Evolutionary conservation across 768 basidiomycete genomes (phyloP).

Genomic region (Baorangia bicolor): DNA sequence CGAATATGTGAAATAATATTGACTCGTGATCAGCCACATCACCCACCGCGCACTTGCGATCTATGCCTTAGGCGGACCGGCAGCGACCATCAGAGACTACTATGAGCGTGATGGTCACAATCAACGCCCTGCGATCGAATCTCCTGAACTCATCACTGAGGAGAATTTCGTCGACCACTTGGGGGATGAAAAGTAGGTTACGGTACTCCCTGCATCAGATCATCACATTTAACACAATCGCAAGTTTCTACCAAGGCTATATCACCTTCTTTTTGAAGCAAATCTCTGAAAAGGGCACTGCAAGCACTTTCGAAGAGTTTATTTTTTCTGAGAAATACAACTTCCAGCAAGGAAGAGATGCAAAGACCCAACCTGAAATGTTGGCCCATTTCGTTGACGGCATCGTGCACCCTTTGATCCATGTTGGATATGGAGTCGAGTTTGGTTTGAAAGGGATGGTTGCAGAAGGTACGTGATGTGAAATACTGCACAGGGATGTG

Average conservation of each 20-base stretch:
- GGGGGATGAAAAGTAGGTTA: constrained; percentile 25
- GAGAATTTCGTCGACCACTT: constrained; percentile 26
- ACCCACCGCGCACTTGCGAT: constrained; percentile 31
- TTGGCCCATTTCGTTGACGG: constrained; percentile 47
- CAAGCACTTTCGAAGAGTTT: constrained; percentile 25
- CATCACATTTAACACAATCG: too few species aligned
- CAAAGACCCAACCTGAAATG: constrained; percentile 45
- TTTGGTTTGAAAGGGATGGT: constrained; percentile 61
- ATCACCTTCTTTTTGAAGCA: constrained; percentile 25
- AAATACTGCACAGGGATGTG: not conserved
- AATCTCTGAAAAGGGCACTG: constrained; percentile 17
- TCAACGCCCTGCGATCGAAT: constrained; percentile 25
- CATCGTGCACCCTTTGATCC: constrained; percentile 62
- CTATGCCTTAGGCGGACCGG: constrained; percentile 28
- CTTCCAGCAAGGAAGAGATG: constrained; percentile 13
- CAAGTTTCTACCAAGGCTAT: constrained; percentile 31
- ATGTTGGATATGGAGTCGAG: constrained; percentile 60
- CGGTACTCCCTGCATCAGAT: not conserved
- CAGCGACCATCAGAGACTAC: constrained; percentile 22
- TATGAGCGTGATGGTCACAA: constrained; percentile 20
- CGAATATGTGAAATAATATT: not conserved
- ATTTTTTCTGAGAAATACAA: constrained; percentile 33
- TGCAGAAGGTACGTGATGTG: constrained; percentile 49
- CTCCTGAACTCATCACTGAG: constrained; percentile 26
- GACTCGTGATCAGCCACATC: constrained; percentile 20